Conservation (phyloP, 1,139 yeast species). For the Blastobotrys aristatus region DNA sequence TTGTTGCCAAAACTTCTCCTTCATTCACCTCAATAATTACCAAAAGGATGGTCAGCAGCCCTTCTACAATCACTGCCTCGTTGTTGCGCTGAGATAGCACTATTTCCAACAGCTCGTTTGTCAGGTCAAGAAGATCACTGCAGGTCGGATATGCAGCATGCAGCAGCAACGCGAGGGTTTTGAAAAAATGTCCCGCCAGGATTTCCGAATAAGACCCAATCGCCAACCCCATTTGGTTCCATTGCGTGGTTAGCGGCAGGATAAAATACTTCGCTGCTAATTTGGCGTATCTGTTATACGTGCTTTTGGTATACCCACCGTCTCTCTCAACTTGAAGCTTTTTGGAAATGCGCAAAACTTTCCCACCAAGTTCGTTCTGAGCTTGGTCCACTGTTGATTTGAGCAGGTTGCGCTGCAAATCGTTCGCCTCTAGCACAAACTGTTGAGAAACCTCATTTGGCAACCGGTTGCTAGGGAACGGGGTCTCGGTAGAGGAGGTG, state of each 20-base stretch:
- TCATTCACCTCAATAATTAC: slow-evolving; percentile 46
- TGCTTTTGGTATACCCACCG: slow-evolving; percentile 16
- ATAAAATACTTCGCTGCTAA: slow-evolving; percentile 46
- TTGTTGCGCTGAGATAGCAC: slow-evolving; percentile 25
- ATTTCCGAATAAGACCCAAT: slow-evolving; percentile 54
- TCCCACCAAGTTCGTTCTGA: slow-evolving; percentile 44
- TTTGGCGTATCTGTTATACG: slow-evolving; percentile 39
- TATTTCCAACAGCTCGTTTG: slow-evolving; percentile 47
- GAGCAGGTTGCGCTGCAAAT: slow-evolving; percentile 26
- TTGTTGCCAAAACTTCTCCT: slow-evolving; percentile 36
- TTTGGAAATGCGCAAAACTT: slow-evolving; percentile 47
- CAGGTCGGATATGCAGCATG: slow-evolving; percentile 56
- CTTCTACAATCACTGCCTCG: slow-evolving; percentile 38
- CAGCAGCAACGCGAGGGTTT: slow-evolving; percentile 52
- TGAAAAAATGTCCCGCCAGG: slow-evolving; percentile 53
- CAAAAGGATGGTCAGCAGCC: slow-evolving; percentile 44
- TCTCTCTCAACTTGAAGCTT: slow-evolving; percentile 32
- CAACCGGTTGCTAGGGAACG: slow-evolving; percentile 42
- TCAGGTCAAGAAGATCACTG: slow-evolving; percentile 51
- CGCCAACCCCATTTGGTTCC: slow-evolving; percentile 41
- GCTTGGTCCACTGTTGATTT: slow-evolving; percentile 41
- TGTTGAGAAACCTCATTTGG: slow-evolving; percentile 44
- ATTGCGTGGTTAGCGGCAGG: slow-evolving; percentile 52
- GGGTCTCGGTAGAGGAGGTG: not conserved
- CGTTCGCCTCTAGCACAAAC: slow-evolving; percentile 18